A percentile compares a stretch with the other conserved stretches of the same genome.
These are phyloP conservation scores for Suillus fuscotomentosus DNA, from an alignment of 768 basidiomycete species.

Conservation along the genomic window DNA sequence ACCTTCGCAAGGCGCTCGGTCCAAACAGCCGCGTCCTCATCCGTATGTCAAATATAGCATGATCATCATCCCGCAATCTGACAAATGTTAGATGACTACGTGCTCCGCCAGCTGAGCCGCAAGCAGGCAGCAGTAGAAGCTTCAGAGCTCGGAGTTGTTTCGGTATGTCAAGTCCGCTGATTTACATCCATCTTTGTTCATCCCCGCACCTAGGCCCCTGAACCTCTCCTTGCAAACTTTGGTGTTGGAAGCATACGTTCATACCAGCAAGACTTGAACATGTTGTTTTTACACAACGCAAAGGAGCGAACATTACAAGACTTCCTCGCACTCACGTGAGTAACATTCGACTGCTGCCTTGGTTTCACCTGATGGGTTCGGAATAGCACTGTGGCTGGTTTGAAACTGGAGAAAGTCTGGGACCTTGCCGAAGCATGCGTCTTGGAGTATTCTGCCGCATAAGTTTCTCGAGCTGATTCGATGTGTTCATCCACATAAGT, in stretches of 20 bases:
- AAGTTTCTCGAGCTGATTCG: conserved; percentile 1
- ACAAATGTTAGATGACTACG: conserved; percentile 20
- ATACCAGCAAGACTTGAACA: conserved; percentile 30
- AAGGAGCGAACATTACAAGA: conserved; percentile 32
- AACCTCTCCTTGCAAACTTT: conserved; percentile 32
- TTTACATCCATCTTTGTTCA: not conserved
- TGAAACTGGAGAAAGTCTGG: conserved; percentile 32
- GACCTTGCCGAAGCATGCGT: conserved; percentile 26
- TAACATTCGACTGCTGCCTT: not conserved
- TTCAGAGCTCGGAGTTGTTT: conserved; percentile 9
- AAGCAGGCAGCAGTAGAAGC: conserved; percentile 14
- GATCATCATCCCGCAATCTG: not conserved
- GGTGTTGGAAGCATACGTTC: conserved; percentile 28
- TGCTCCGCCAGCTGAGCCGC: conserved; percentile 17
- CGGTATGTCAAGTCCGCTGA: conserved; percentile 8
- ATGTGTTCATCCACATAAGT: conserved; percentile 18
- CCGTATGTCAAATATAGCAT: no score
- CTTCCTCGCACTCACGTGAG: conserved; percentile 29
- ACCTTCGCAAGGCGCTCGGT: no score
- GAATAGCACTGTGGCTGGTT: conserved; percentile 20
- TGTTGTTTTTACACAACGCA: conserved; percentile 30
- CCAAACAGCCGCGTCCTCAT: no score
- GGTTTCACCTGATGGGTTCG: conserved; percentile 5
- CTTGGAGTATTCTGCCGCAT: conserved; percentile 24
- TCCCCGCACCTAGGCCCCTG: conserved; percentile 26